Evolutionary conservation across 179 eudicot species (phyloP), one percentile per base, ranked within the genome.

Genomic region (Sideroxylon spinosum): DNA sequence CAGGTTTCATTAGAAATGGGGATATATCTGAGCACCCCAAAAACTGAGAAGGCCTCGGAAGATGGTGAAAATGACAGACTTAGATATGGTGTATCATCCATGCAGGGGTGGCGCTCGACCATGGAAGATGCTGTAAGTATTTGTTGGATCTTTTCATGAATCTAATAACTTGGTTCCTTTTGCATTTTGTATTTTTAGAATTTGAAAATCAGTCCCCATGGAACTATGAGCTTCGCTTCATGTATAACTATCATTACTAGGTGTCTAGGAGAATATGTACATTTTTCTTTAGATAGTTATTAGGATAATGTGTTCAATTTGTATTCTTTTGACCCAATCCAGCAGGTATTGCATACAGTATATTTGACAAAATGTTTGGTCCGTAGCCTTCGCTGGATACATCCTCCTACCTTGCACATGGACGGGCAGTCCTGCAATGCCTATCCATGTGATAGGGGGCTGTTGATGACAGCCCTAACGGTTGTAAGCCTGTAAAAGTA

Each of bases 31-130:
- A 90, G 92, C 82, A 82, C 85, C 65, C 97, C 97, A 37, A 90
- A 84, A 78, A 89, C 92, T 50, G 90, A 87, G 48, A 91, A 90
- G 85, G 71, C 50, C 14, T 90, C 93, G n/a, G 91, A 87, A 79
- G 93, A 87, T 83, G 93, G 91, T 70, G 97, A 86, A 76, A 90
- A 89, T 79, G 80, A 73, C 65, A 84, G 82, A 76, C 86, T 90
- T 69, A 85, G 88, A 78, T 91, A 87, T 85, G 97, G 97, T 32
- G 46, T 89, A 63, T 90, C 96, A 48, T 88, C 91, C 73, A 91
- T 91, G 96, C 93, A 90, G 81, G 96, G 96, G 1, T 91, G 96
- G 96, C 93, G 96, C 29, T 50, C 92, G 25, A 85, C 89, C 73
- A 91, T 91, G 97, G 97, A 91, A 84, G 97, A 91, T 83, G 93